Evolutionary conservation across 148 eudicot genomes (phyloP), one percentile per base, ranked within the genome.

Genomic region (Amaranthus hypochondriacus): DNA sequence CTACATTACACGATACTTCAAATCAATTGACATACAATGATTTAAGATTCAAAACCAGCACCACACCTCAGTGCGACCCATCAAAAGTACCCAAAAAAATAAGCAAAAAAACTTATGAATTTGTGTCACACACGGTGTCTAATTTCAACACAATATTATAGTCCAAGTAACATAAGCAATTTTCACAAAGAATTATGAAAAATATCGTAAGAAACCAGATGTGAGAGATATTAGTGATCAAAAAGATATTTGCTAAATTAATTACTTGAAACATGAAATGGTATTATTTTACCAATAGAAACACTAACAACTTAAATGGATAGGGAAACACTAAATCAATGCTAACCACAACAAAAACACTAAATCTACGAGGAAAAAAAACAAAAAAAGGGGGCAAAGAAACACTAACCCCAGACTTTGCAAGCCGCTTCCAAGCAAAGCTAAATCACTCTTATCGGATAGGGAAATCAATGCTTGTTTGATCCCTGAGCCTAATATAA

Each of bases 381-480:
- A 5, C 13, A 58, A 18, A 53, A 10, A 9, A 13, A 4, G 13
- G 53, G 28, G 13, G 18, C 48, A 44, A 18, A 3, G 50, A 9
- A 76, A 73, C 81, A 62, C 86, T 86, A 68, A 95, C 99, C 99
- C 99, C 69, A 96, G 75, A 66, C 82, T 88, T 77, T 90, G 96
- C 47, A 96, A 86, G 56, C 91, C 97, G 65, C 73, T 78, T 13
- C 89, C 97, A 71, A 96, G 87, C 72, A 87, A 58, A 77, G 83
- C 78, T 83, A 92, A 77, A 74, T 87, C 87, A 69, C 56, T 90
- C 84, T 95, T 95, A 76, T 95, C 92, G 42, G 99, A 95, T 69
- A 95, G 71, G 18, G 99, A 96, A 76, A 96, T 86, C 82, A 96
- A 77, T 6, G 91, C 99, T 75, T 77, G 89, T 76, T 84, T 96